Evolutionary conservation across 306 rosid species (phyloP).

Genomic region (Geum urbanum): DNA sequence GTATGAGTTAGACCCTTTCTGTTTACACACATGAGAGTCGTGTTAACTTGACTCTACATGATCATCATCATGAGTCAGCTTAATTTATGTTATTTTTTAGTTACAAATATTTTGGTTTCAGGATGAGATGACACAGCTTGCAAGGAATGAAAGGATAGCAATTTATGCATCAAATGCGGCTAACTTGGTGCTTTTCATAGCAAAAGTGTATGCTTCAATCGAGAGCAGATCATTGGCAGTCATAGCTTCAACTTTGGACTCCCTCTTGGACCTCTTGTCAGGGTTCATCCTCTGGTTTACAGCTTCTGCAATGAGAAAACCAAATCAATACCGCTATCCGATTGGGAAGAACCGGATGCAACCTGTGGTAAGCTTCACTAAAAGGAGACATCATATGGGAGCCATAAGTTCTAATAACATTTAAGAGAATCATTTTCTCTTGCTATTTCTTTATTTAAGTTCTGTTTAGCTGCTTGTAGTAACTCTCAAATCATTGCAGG

Average conservation of each 20-base stretch:
- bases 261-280: conserved; percentile 84
- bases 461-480: neutral
- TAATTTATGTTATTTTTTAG: neutral
- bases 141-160: conserved; percentile 56
- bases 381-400: conserved; percentile 2
- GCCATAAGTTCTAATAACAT: neutral
- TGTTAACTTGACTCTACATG: neutral
- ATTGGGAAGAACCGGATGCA: conserved; percentile 92
- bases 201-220: conserved; percentile 72
- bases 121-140: conserved; percentile 44
- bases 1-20: neutral
- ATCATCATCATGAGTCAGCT: neutral
- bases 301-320: conserved; percentile 71
- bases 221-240: conserved; percentile 86
- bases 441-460: neutral
- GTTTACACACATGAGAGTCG: neutral
- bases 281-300: conserved; percentile 95
- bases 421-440: neutral
- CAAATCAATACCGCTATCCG: conserved; percentile 63
- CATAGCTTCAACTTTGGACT: conserved; percentile 91
- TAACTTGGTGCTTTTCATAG: conserved; percentile 65
- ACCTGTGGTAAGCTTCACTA: conserved; percentile 55
- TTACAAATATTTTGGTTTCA: conserved; percentile 5
- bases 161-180: conserved; percentile 68
- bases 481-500: conserved; percentile 40